Conservation (phyloP, 176 grass and related monocot genomes). For the Oryza rufipogon region DNA sequence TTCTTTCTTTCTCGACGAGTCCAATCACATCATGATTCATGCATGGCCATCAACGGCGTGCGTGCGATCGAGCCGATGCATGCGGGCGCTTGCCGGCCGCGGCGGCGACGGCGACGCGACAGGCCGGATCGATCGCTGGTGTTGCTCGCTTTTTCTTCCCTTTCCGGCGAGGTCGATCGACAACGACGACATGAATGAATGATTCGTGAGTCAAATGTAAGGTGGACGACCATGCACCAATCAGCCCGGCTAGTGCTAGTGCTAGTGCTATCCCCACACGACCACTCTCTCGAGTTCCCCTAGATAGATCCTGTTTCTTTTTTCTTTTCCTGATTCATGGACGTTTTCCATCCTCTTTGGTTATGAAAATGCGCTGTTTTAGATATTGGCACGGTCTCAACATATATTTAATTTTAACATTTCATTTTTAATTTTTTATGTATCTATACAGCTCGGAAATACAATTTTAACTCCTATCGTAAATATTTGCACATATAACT, state of each 20-base stretch:
- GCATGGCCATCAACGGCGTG: constrained; percentile 1
- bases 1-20: background rate
- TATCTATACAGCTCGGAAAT: background rate
- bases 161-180: background rate
- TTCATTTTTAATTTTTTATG: background rate
- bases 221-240: background rate
- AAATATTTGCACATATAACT: too few species aligned
- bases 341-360: background rate
- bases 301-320: background rate
- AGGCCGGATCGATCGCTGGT: background rate
- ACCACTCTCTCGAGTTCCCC: background rate
- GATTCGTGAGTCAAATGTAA: constrained; percentile 18
- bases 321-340: background rate
- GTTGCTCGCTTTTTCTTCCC: background rate
- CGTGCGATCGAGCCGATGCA: background rate
- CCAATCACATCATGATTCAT: background rate
- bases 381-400: too few species aligned
- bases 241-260: too few species aligned
- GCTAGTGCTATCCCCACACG: background rate
- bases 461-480: too few species aligned
- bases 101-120: background rate
- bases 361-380: too few species aligned
- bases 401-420: background rate
- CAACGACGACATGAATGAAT: constrained; percentile 1
- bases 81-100: background rate